phyloP scores from a whole-genome alignment of 2,329 filamentous ascomycete genomes.

The Penicillium sp. region DNA sequence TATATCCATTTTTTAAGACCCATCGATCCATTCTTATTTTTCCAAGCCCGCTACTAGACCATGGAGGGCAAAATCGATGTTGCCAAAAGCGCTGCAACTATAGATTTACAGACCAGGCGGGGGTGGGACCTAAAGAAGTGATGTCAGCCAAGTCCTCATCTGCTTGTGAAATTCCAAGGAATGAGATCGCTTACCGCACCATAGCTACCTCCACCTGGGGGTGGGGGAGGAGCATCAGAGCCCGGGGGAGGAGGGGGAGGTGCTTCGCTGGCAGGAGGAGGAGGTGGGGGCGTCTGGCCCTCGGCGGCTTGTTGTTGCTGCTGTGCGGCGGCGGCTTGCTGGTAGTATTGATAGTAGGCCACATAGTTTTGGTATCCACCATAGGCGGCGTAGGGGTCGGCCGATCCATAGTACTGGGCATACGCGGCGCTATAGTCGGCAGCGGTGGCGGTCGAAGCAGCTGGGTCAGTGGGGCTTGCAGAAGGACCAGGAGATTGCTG shows the following conservation, averaged over 20 bases:
- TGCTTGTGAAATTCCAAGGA: not conserved
- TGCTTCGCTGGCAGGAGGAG: constrained; percentile 56
- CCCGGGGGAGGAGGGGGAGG: constrained; percentile 65
- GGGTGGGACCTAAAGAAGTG: constrained; percentile 50
- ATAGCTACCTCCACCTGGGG: constrained; percentile 58
- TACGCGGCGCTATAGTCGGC: constrained; percentile 77
- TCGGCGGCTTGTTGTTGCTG: constrained; percentile 48
- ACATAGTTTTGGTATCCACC: constrained; percentile 80
- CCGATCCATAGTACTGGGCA: constrained; percentile 75
- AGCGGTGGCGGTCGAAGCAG: constrained; percentile 38
- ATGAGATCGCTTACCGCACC: constrained; percentile 60
- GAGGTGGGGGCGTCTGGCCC: constrained; percentile 57
- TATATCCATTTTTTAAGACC: constrained; percentile 18
- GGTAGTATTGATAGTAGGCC: constrained; percentile 69
- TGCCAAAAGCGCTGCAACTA: not conserved
- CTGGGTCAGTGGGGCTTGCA: constrained; percentile 51
- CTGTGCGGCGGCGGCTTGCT: constrained; percentile 61
- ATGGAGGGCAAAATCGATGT: not conserved
- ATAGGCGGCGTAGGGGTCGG: constrained; percentile 87
- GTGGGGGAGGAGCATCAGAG: constrained; percentile 58
- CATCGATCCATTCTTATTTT: constrained; percentile 16
- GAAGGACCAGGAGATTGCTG: constrained; percentile 49
- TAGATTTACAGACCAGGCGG: constrained; percentile 52
- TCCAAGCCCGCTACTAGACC: not conserved
- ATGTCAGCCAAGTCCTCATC: constrained; percentile 10